phyloP scores from a whole-genome alignment of 441 rosid species.

The Pelargonium fulgidum region DNA sequence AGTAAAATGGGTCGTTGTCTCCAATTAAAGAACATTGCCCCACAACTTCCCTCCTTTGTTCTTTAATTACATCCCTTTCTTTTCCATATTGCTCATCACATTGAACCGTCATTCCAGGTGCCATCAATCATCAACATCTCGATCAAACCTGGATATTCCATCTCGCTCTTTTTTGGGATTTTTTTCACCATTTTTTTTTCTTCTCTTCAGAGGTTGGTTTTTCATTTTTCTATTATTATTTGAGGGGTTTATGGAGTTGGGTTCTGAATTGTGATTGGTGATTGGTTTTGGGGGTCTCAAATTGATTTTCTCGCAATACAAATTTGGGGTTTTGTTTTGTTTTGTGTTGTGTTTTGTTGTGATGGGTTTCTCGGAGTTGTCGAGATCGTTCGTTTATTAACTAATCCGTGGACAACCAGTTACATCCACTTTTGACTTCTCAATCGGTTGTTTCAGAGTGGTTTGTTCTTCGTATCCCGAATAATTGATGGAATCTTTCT shows the following conservation, averaged over 20 bases:
- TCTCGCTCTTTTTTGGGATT: neutral
- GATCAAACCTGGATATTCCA: neutral
- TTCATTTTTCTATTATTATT: neutral
- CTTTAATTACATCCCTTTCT: neutral
- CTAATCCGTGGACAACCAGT: conserved; percentile 17
- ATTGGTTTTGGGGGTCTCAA: neutral
- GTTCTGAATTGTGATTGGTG: neutral
- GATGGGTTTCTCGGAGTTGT: conserved; percentile 27
- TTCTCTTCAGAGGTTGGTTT: neutral
- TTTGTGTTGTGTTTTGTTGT: conserved; percentile 20
- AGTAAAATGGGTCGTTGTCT: too few species aligned
- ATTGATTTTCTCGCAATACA: neutral
- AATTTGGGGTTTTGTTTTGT: neutral
- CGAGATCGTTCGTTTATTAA: conserved; percentile 21
- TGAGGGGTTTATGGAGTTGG: neutral
- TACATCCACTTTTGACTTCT: conserved; percentile 21
- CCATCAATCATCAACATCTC: neutral
- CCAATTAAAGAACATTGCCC: too few species aligned
- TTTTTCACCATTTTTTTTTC: neutral
- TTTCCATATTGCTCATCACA: neutral
- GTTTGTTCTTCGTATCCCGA: conserved; percentile 10
- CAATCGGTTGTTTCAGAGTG: conserved; percentile 16
- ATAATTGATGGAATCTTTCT: conserved; percentile 15
- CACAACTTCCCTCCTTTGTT: neutral
- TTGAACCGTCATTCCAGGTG: conserved; percentile 5